Conservation (phyloP, 805 yeast species). For the Candida ortonii region DNA sequence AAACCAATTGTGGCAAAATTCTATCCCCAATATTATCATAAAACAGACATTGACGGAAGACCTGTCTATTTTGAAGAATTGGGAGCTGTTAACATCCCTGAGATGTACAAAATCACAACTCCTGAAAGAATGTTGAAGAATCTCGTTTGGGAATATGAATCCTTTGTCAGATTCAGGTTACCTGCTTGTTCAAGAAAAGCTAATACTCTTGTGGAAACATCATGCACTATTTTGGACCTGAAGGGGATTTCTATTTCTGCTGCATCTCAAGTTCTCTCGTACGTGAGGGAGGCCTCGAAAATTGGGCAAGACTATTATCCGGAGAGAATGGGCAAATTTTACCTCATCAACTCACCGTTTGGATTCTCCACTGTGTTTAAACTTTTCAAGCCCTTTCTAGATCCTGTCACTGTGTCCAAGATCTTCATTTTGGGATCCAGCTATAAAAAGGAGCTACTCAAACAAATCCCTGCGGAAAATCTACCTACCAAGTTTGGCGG, state of each 20-base stretch:
- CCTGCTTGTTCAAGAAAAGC: conserved; percentile 91
- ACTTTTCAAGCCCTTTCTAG: conserved; percentile 88
- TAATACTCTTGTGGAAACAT: conserved; percentile 82
- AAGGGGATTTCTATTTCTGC: conserved; percentile 87
- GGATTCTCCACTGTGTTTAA: conserved; percentile 94
- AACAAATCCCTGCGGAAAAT: conserved; percentile 92
- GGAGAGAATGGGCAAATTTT: conserved; percentile 98
- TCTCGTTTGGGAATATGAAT: conserved; percentile 96
- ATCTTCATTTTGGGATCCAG: conserved; percentile 81
- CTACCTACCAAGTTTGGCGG: conserved; percentile 94
- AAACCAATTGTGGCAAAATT: conserved; percentile 83
- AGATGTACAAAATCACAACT: conserved; percentile 89
- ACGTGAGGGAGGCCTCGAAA: conserved; percentile 88
- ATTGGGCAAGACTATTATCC: conserved; percentile 98
- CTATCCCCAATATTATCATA: conserved; percentile 97
- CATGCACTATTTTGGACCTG: conserved; percentile 92
- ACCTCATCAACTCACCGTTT: conserved; percentile 93
- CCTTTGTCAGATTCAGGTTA: conserved; percentile 76
- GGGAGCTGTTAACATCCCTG: conserved; percentile 84
- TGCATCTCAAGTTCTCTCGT: conserved; percentile 80
- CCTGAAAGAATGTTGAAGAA: conserved; percentile 96
- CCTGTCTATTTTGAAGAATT: conserved; percentile 94
- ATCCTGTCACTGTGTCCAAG: conserved; percentile 95
- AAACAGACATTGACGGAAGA: conserved; percentile 95
- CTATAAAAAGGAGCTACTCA: conserved; percentile 77